These are phyloP conservation scores for Fusarium sp. DNA, from an alignment of 2,329 filamentous ascomycete genomes.

Conservation along the genomic window DNA sequence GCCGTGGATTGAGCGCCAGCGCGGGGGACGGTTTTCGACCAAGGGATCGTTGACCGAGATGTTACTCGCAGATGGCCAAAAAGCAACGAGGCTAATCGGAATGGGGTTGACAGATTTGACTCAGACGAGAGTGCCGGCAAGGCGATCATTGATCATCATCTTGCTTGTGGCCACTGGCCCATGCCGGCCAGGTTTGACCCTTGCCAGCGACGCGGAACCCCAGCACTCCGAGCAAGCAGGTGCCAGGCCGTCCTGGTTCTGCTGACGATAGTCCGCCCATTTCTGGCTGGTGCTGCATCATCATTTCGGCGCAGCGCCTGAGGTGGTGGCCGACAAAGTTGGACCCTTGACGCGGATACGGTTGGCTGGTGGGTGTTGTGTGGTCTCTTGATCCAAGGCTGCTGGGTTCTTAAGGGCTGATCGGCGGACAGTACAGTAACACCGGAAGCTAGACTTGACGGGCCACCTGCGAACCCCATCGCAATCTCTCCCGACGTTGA, in stretches of 20 bases:
- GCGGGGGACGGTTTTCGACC: conserved; percentile 24
- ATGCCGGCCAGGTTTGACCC: conserved; percentile 39
- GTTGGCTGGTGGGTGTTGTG: conserved; percentile 29
- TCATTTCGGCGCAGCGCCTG: conserved; percentile 36
- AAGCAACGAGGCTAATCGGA: conserved; percentile 48
- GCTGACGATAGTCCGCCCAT: conserved; percentile 36
- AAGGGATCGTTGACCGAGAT: conserved; percentile 35
- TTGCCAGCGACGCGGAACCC: conserved; percentile 40
- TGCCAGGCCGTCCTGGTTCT: conserved; percentile 33
- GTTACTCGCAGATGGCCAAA: conserved; percentile 38
- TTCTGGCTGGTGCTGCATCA: conserved; percentile 20
- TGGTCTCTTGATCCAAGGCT: conserved; percentile 11
- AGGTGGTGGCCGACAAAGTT: conserved; percentile 45
- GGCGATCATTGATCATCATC: conserved; percentile 46
- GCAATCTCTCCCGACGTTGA: conserved; percentile 42
- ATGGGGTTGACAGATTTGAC: conserved; percentile 50
- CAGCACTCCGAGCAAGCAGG: conserved; percentile 34
- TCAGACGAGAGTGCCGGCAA: conserved; percentile 46
- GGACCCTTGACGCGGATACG: conserved; percentile 38
- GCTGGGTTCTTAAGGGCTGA: conserved; percentile 19
- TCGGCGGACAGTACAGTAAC: conserved; percentile 26
- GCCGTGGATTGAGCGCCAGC: conserved; percentile 12
- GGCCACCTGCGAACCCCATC: conserved; percentile 36
- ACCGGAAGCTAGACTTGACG: conserved; percentile 29
- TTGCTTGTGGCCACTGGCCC: conserved; percentile 22